Base-by-base conservation (phyloP, 768 basidiomycete genomes). In the Trametes elegans region DNA sequence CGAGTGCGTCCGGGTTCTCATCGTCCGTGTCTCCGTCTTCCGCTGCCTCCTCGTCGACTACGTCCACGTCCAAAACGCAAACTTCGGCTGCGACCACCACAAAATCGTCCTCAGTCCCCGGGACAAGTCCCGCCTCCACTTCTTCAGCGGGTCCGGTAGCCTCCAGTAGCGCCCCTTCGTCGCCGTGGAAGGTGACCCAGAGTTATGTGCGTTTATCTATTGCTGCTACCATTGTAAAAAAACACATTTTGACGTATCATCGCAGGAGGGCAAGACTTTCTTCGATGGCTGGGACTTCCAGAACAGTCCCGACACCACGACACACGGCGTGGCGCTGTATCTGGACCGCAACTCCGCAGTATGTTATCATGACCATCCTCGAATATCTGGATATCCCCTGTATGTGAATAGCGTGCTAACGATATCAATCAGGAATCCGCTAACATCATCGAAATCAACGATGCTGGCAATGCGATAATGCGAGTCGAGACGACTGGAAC, bases 231-330 rank as follows among this genome's bases (percentile, higher is more conserved):
- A n/a, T n/a, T n/a, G n/a, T n/a, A 42, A 42, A 51, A 28, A n/a
- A n/a, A 13, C 19, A 6, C 11, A 27, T 13, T 29, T 3, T 41
- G 39, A 23, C 18, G n/a, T n/a, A 7, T 11, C 24, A 13, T 44
- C 35, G 40, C 65, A 85, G 84, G 69, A 77, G 44, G 93, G 91
- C 18, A 74, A 71, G 43, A 77, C 75, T 36, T 97, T 97, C 75
- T 96, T 94, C 58, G 74, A 88, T 64, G 87, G 84, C 42, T 95
- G 88, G 87, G 66, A 80, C 62, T 96, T 95, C 73, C 85, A 75
- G 65, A 80, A 77, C 8, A 69, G 61, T 27, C 62, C 73, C 9
- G 93, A 96, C 74, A 24, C 16, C 19, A 92, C 93, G 5, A 97
- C 93, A 0, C 70, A 84, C 60, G 90, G 88, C 73, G 58, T 50